Evolutionary conservation across 2,329 filamentous ascomycete genomes (phyloP), one percentile per base, ranked within the genome.

Genomic region (Fusarium sarcochroum): DNA sequence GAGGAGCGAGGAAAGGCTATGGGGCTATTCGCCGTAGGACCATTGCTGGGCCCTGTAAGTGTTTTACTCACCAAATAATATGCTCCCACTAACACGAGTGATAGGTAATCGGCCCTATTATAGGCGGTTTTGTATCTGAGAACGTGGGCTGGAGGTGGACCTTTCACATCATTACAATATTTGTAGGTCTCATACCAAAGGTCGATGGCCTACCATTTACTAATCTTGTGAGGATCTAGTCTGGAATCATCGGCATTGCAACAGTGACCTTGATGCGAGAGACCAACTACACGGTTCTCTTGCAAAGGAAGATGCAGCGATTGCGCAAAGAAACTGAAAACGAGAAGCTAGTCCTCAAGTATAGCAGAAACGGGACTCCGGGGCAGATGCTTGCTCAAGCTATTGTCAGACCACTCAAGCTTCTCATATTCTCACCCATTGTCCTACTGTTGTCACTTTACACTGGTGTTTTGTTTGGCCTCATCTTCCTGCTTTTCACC

Each of bases 11-110:
- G 88, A 9, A 85, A 84, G 5, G 89, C 89, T 1, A 88, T 91
- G 76, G 86, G 89, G 0, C 82, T 85, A 0, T 91, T 91, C 72
- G 84, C 86, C 2, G 82, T 89, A 76, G 85, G 88, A 0, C 87
- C 90, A 0, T 82, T 90, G 5, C 83, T 85, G 3, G 87, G 87
- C 0, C 87, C 88, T 1, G 81, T 82, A 34, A 18, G 58, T 61
- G 1, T 3, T 20, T 3, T 1, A 2, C 2, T 6, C 4, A 10
- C 2, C 1, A 4, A 4, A 2, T 3, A 0, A 7, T 15, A 3
- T 5, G 0, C n/a, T 8, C n/a, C 5, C 20, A 9, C 21, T 62
- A n/a, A 63, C 17, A 20, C 0, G 10, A 2, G 0, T 14, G 3
- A 1, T 3, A 73, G 71, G 60, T 72, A 0, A n/a, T 76, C 18